Conservation (phyloP, 257 asterid genomes). For the Rehmannia glutinosa region DNA sequence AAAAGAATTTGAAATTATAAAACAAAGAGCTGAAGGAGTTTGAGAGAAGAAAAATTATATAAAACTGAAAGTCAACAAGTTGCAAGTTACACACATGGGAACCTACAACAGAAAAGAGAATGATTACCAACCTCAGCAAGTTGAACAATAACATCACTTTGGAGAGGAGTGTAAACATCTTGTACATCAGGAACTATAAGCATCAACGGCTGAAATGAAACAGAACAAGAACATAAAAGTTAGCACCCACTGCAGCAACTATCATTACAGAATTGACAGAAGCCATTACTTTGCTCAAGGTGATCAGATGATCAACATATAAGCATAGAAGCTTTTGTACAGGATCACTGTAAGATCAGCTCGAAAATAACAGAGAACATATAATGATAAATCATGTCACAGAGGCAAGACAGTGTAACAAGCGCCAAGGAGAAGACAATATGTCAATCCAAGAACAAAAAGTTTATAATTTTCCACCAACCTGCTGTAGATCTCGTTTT, state of each 20-base stretch:
- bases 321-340: conserved; percentile 4
- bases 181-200: conserved; percentile 96
- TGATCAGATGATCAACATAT: conserved; percentile 6
- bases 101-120: conserved; percentile 15
- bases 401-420: background rate
- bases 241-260: conserved; percentile 10
- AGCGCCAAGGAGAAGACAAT: background rate
- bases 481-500: conserved; percentile 86
- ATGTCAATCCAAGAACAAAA: background rate
- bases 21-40: background rate
- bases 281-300: conserved; percentile 4
- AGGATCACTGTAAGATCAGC: conserved; percentile 7
- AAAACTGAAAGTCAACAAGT: conserved; percentile 10
- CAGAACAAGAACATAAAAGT: conserved; percentile 20
- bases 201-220: conserved; percentile 85
- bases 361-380: background rate
- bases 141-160: conserved; percentile 86
- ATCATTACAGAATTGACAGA: background rate
- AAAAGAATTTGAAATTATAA: background rate
- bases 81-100: conserved; percentile 17
- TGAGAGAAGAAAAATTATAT: background rate
- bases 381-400: background rate
- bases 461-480: conserved; percentile 23
- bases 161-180: conserved; percentile 96
- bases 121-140: conserved; percentile 73